Evolutionary conservation across 768 basidiomycete genomes (phyloP), one percentile per base, ranked within the genome.

Genomic region (Termitomyces sp.): DNA sequence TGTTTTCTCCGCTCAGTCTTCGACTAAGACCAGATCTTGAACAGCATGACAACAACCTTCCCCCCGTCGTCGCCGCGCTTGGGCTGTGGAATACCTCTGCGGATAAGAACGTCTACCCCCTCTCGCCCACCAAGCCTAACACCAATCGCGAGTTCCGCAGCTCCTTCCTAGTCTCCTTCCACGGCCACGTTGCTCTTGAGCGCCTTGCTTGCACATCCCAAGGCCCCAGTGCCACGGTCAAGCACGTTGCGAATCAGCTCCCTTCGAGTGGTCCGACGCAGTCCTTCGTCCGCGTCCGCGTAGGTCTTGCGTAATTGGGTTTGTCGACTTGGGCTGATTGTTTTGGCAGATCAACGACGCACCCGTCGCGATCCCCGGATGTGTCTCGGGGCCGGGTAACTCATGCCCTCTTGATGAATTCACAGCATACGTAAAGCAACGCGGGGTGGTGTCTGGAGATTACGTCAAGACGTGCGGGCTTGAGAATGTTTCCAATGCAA

Each of bases 11-110:
- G 14, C 30, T 28, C 26, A 12, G 13, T 30, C 16, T 26, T 36
- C 35, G 1, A 14, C n/a, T 44, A n/a, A 52, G n/a, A 20, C n/a
- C 14, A 16, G 1, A 30, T 26, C 32, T 45, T 20, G 3, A 50
- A 30, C 56, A 78, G 77, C 77, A 78, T 64, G 76, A 78, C 62
- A 78, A 77, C 65, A 70, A 78, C 61, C 65, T 77, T 10, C 75
- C 77, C 3, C 75, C 77, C 1, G 62, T 78, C 22, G 65, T 77
- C 8, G 68, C 76, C 6, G 75, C 76, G 0, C 73, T 79, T 4
- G 77, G 76, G 0, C 60, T 79, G 7, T 77, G 75, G 75, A 78
- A 78, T 63, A 68, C 69, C 8, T 76, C 75, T 0, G 16, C 58
- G 4, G 43, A 58, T 2, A 49, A 36, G 2, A 66, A 61, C 8